Evolutionary conservation across 371 early-diverging fungal species (phyloP).

Genomic region (Blakeslea trispora): DNA sequence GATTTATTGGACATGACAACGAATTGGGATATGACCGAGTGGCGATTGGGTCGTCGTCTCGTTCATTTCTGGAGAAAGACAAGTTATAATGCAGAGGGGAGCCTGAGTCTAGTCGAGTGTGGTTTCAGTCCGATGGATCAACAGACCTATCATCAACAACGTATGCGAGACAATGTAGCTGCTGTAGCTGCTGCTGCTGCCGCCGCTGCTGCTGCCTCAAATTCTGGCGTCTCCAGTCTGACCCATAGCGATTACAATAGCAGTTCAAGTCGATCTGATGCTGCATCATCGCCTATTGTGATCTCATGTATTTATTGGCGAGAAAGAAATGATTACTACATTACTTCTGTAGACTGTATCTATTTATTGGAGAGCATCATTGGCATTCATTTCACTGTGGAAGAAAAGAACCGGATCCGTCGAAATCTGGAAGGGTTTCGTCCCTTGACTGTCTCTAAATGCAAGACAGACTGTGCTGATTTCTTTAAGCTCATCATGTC

Average conservation of each 20-base stretch:
- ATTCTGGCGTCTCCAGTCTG: background rate
- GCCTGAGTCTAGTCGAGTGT: conserved; percentile 12
- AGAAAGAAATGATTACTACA: conserved; percentile 65
- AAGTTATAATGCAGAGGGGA: background rate
- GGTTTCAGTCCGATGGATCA: conserved; percentile 19
- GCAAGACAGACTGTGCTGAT: conserved; percentile 62
- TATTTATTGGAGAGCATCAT: conserved; percentile 70
- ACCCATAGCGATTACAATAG: conserved; percentile 7
- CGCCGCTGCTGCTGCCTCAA: conserved; percentile 4
- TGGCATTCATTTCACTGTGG: conserved; percentile 69
- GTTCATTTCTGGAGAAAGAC: conserved; percentile 68
- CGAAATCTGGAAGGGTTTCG: conserved; percentile 77
- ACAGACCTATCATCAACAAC: conserved; percentile 19
- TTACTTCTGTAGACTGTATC: conserved; percentile 77
- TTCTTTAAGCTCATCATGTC: conserved; percentile 77
- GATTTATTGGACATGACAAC: conserved; percentile 16
- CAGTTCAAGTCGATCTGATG: conserved; percentile 8
- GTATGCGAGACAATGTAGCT: conserved; percentile 16
- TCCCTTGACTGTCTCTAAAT: conserved; percentile 72
- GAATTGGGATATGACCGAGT: conserved; percentile 67
- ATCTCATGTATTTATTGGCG: conserved; percentile 82
- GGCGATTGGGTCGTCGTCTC: conserved; percentile 65
- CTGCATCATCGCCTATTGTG: conserved; percentile 12
- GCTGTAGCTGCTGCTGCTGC: conserved; percentile 12
- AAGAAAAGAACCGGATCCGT: conserved; percentile 79